Conservation (phyloP, 2,329 filamentous ascomycete genomes). For the Cordyceps cicadae region DNA sequence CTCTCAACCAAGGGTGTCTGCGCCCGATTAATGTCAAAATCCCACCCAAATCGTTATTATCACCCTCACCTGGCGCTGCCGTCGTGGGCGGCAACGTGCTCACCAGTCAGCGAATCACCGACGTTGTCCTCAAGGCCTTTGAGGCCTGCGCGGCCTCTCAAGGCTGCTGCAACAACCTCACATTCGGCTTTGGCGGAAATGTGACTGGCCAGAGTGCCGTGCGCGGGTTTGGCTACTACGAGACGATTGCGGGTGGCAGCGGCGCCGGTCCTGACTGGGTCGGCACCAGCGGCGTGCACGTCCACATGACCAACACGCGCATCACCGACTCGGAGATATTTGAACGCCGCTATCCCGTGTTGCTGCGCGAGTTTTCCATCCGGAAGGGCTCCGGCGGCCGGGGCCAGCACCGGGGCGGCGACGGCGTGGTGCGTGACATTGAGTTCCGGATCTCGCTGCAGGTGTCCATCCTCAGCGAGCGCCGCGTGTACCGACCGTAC, state of each 20-base stretch:
- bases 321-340: slow-evolving; percentile 51
- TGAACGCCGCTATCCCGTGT: slow-evolving; percentile 55
- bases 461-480: slow-evolving; percentile 68
- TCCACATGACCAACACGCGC: slow-evolving; percentile 67
- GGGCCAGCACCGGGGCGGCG: slow-evolving; percentile 61
- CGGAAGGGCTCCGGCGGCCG: slow-evolving; percentile 53
- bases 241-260: slow-evolving; percentile 57
- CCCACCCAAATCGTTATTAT: slow-evolving; percentile 63
- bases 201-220: slow-evolving; percentile 28
- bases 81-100: slow-evolving; percentile 75
- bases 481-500: slow-evolving; percentile 69
- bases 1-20: slow-evolving; percentile 74
- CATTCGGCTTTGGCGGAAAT: slow-evolving; percentile 61
- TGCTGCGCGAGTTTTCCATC: slow-evolving; percentile 62
- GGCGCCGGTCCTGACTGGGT: slow-evolving; percentile 55
- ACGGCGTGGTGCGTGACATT: slow-evolving; percentile 69
- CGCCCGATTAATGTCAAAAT: slow-evolving; percentile 68
- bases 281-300: slow-evolving; percentile 36
- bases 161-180: slow-evolving; percentile 76
- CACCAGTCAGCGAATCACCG: slow-evolving; percentile 36
- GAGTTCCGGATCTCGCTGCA: slow-evolving; percentile 72
- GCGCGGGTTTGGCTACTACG: slow-evolving; percentile 41
- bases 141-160: slow-evolving; percentile 70
- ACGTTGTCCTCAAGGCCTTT: slow-evolving; percentile 58
- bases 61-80: slow-evolving; percentile 66